Conservation (phyloP, 148 eudicot genomes). For the Linanthus parryae region DNA sequence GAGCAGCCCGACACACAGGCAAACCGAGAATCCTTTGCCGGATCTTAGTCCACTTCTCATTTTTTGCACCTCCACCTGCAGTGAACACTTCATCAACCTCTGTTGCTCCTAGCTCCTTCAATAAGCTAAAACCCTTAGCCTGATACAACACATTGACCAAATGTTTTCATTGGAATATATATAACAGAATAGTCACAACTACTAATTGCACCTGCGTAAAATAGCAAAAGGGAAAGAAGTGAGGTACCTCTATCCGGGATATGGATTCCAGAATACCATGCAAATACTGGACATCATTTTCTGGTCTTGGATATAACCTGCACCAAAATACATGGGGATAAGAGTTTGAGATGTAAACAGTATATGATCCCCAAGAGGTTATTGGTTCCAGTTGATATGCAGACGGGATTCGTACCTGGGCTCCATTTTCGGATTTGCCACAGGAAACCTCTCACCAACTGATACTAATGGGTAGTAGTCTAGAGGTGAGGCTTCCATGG, state of each 20-base stretch:
- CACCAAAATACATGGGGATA: too few species aligned
- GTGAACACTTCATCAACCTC: constrained; percentile 76
- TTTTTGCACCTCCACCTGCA: constrained; percentile 92
- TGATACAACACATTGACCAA: constrained; percentile 2
- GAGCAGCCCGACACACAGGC: constrained; percentile 67
- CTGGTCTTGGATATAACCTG: constrained; percentile 88
- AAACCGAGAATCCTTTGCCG: constrained; percentile 78
- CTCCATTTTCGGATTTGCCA: constrained; percentile 71
- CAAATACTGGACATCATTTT: constrained; percentile 68
- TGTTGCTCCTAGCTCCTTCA: constrained; percentile 83
- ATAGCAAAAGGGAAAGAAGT: not conserved
- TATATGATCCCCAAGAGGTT: too few species aligned
- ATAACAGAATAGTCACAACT: too few species aligned
- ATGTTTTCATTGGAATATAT: not conserved
- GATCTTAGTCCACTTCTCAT: constrained; percentile 69
- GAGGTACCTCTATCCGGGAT: constrained; percentile 83
- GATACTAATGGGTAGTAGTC: constrained; percentile 82
- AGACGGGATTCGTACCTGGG: constrained; percentile 50
- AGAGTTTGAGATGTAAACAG: too few species aligned
- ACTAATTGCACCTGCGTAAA: too few species aligned
- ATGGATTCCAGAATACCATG: constrained; percentile 95
- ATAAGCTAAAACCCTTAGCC: constrained; percentile 77
- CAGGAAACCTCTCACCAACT: constrained; percentile 93
- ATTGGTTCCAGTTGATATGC: not conserved
- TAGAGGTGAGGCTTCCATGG: constrained; percentile 51